phyloP scores from a whole-genome alignment of 139 green algal species.

The Axilococcus clingmanii region DNA sequence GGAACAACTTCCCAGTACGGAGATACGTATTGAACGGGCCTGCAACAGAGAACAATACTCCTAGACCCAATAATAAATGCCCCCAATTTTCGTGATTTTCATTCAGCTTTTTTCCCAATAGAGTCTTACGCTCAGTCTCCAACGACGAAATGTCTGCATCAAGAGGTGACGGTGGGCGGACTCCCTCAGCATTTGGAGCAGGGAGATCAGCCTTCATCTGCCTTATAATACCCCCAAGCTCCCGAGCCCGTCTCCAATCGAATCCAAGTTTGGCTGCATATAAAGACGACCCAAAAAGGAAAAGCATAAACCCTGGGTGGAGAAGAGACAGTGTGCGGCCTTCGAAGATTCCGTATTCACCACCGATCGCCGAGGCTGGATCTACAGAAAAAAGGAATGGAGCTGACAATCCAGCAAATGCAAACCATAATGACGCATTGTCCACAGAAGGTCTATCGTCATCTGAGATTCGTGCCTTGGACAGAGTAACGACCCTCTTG shows the following conservation, averaged over 20 bases:
- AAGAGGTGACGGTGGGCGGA: constrained; percentile 31
- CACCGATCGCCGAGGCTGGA: background rate
- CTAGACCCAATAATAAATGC: constrained; percentile 76
- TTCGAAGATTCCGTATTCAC: constrained; percentile 15
- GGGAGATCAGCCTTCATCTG: constrained; percentile 57
- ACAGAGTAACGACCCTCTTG: no score
- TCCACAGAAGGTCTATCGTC: no score
- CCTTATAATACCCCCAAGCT: constrained; percentile 60
- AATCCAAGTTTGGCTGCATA: constrained; percentile 86
- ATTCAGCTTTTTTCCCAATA: constrained; percentile 39
- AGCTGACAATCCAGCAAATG: no score
- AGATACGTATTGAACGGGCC: constrained; percentile 92
- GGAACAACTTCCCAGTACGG: constrained; percentile 92
- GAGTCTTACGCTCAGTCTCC: constrained; percentile 84
- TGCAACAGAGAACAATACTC: constrained; percentile 73
- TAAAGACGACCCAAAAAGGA: constrained; percentile 61
- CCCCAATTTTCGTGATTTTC: constrained; percentile 80
- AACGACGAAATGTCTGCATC: constrained; percentile 51
- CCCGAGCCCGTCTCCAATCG: constrained; percentile 59
- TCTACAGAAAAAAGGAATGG: no score
- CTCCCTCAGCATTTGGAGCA: constrained; percentile 21
- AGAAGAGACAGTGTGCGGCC: constrained; percentile 39
- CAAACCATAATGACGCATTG: no score
- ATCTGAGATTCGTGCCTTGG: no score
- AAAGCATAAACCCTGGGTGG: constrained; percentile 76